Evolutionary conservation across 1,139 yeast species (phyloP).

Genomic region (Nakaseomyces nivariensis): DNA sequence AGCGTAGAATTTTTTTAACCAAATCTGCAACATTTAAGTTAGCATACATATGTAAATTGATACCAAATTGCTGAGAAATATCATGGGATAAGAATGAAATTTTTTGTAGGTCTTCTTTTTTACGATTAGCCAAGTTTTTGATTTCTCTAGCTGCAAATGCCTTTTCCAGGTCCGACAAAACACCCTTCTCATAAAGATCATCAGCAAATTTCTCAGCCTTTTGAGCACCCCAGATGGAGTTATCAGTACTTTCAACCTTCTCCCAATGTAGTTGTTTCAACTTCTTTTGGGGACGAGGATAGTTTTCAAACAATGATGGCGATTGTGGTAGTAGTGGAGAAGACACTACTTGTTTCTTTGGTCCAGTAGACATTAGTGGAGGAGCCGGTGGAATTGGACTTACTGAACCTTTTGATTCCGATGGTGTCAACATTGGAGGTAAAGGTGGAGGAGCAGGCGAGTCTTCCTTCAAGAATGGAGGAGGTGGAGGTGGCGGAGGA

Average conservation of each 20-base stretch:
- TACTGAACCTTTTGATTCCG: slow-evolving; percentile 29
- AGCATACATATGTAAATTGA: slow-evolving; percentile 57
- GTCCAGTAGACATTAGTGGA: slow-evolving; percentile 22
- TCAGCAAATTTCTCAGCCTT: slow-evolving; percentile 45
- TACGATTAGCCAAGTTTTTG: slow-evolving; percentile 38
- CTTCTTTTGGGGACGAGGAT: slow-evolving; percentile 70
- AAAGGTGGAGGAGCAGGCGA: slow-evolving; percentile 13
- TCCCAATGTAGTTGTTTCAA: slow-evolving; percentile 82
- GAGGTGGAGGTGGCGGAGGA: slow-evolving; percentile 21
- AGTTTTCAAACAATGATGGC: slow-evolving; percentile 43
- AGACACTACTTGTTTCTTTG: slow-evolving; percentile 25
- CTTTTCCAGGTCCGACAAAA: slow-evolving; percentile 64
- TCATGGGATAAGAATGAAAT: slow-evolving; percentile 58
- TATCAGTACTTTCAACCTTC: slow-evolving; percentile 51
- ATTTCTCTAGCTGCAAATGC: slow-evolving; percentile 76
- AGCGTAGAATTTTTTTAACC: slow-evolving; percentile 46
- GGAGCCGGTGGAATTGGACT: slow-evolving; percentile 35
- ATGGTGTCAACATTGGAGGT: slow-evolving; percentile 34
- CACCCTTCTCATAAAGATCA: slow-evolving; percentile 55
- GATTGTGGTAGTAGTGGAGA: slow-evolving; percentile 33
- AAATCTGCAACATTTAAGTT: slow-evolving; percentile 46
- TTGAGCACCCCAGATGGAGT: slow-evolving; percentile 56
- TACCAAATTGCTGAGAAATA: slow-evolving; percentile 69
- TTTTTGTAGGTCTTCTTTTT: slow-evolving; percentile 40
- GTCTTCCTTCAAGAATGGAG: slow-evolving; percentile 6